These are phyloP conservation scores for Yamadazyma nakazawae DNA, from an alignment of 805 yeast species.

Conservation along the genomic window DNA sequence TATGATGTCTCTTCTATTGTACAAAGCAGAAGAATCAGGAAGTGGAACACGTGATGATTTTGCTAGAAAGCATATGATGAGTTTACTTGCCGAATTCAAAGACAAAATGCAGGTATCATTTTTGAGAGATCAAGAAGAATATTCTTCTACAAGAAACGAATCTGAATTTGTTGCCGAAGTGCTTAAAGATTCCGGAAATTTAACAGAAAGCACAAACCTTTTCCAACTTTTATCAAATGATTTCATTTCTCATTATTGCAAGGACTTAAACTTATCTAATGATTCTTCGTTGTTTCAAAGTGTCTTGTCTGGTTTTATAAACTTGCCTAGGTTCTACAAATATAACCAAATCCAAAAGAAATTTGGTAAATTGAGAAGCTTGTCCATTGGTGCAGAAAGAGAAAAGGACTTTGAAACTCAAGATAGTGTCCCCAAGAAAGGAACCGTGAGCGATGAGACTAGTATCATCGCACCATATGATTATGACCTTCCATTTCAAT, in stretches of 20 bases:
- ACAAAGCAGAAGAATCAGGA: slow-evolving; percentile 8
- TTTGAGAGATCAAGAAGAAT: slow-evolving; percentile 3
- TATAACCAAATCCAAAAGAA: slow-evolving; percentile 35
- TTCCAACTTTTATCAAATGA: slow-evolving; percentile 37
- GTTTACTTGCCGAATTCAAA: slow-evolving; percentile 20
- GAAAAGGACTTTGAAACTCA: background rate
- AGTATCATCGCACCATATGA: slow-evolving; percentile 19
- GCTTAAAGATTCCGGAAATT: slow-evolving; percentile 26
- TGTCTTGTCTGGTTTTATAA: slow-evolving; percentile 37
- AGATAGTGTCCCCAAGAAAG: background rate
- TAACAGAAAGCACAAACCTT: slow-evolving; percentile 26
- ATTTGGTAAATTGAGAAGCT: slow-evolving; percentile 17
- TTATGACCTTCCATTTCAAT: slow-evolving; percentile 39
- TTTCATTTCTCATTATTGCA: slow-evolving; percentile 38
- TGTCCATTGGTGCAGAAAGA: background rate
- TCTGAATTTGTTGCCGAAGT: slow-evolving; percentile 30
- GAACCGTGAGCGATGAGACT: background rate
- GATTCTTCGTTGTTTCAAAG: slow-evolving; percentile 42
- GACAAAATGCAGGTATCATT: slow-evolving; percentile 24
- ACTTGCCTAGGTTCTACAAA: slow-evolving; percentile 42
- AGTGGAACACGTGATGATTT: slow-evolving; percentile 13
- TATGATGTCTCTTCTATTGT: slow-evolving; percentile 29
- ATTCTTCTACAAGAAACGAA: slow-evolving; percentile 18
- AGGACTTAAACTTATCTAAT: slow-evolving; percentile 33
- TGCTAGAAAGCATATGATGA: slow-evolving; percentile 17